These are phyloP conservation scores for Aspergillus oerlinghausenensis DNA, from an alignment of 2,329 filamentous ascomycete genomes.

Conservation along the genomic window DNA sequence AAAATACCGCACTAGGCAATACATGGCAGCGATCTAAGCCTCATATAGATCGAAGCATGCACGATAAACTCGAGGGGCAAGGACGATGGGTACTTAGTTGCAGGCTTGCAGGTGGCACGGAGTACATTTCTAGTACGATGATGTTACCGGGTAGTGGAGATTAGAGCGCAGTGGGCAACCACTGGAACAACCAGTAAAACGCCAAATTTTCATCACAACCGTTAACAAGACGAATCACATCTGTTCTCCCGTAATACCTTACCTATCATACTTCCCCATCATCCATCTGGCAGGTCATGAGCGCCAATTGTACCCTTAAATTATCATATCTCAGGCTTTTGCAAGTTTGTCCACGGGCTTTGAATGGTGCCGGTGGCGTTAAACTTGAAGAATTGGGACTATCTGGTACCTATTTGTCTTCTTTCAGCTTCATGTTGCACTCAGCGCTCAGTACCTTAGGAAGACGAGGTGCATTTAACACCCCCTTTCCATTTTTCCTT, in stretches of 20 bases:
- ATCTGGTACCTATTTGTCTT: background rate
- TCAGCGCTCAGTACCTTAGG: too few species aligned
- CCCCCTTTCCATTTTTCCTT: background rate
- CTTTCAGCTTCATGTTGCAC: too few species aligned
- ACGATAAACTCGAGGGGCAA: conserved; percentile 11
- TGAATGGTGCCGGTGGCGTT: background rate
- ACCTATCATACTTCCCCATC: background rate
- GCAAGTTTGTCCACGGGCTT: background rate
- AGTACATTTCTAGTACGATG: background rate
- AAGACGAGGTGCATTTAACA: too few species aligned
- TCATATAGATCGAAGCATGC: conserved; percentile 7
- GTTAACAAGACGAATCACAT: conserved; percentile 9
- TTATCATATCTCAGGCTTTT: background rate
- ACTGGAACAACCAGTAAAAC: background rate
- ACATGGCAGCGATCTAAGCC: background rate
- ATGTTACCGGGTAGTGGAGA: conserved; percentile 3
- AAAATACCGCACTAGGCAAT: background rate
- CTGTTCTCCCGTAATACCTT: background rate
- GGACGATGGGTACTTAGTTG: background rate
- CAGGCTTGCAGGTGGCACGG: background rate
- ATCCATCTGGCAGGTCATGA: background rate
- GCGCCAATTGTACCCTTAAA: background rate
- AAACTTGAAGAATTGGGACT: background rate
- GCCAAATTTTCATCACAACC: conserved; percentile 1
- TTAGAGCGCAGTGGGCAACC: background rate